Base-by-base conservation (phyloP, 768 basidiomycete species). In the Psilocybe tampanensis region DNA sequence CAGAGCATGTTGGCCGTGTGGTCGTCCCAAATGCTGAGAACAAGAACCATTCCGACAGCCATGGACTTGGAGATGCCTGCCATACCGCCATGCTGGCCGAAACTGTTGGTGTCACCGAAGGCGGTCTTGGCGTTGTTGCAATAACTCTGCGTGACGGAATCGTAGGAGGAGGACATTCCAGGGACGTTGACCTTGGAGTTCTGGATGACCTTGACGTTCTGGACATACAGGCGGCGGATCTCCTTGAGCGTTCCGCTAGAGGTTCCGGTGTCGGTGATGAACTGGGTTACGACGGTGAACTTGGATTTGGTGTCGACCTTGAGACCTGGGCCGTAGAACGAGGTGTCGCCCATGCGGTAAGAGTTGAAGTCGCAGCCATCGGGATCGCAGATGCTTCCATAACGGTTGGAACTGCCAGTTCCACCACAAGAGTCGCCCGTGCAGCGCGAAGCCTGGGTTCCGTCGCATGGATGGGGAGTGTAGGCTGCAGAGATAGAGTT, bases 281-380 rank as follows among this genome's bases (percentile, higher is more conserved):
- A 84, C 65, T 85, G 84, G 48, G 83, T 84, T 66, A 84, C 83
- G 62, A 84, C 77, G 41, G 83, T 84, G 74, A 85, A 74, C 61
- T 72, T 72, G 48, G 59, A 59, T 55, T 33, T 60, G 55, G 63
- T 64, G 45, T 64, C 55, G 58, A 64, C 55, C 22, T 72, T 81
- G 67, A 65, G 59, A 47, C 77, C 76, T 9, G 68, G 64, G 22
- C 83, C 83, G 67, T 76, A 76, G 80, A 83, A 85, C 45, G 65
- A 55, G 54, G 63, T 67, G 65, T 72, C 67, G 36, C 83, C 82
- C 78, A 81, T 75, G 60, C 83, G 82, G 76, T 67, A 85, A 15
- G 83, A 81, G 78, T 84, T 85, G 78, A 82, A 85, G 64, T 84
- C 84, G 70, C 84, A 85, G 33, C 84, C 83, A 60, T 81, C 81